Evolutionary conservation across 176 grass and related monocot genomes (phyloP).

Genomic region (Ananas comosus): DNA sequence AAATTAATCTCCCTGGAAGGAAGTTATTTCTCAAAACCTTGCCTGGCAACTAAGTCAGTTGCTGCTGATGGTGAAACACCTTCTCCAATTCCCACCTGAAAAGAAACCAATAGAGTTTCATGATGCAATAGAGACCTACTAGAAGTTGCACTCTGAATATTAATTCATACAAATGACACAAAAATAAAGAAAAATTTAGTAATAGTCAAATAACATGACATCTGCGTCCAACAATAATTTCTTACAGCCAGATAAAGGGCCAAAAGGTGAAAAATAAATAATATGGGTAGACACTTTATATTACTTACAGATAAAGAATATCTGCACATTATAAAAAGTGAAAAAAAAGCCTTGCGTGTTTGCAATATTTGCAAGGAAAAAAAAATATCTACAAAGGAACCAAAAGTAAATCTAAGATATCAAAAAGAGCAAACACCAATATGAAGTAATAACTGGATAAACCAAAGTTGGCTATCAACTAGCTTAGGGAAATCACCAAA

Average conservation of each 20-base stretch:
- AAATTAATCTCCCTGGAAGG: constrained; percentile 1
- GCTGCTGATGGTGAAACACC: constrained; percentile 99
- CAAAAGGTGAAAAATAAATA: background rate
- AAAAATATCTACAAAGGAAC: too few relatives aligned
- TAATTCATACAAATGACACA: background rate
- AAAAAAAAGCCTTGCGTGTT: too few relatives aligned
- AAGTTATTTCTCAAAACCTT: constrained; percentile 21
- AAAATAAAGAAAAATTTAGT: background rate
- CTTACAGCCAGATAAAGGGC: background rate
- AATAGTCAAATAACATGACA: constrained; percentile 1
- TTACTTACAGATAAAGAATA: background rate
- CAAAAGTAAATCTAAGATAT: too few relatives aligned
- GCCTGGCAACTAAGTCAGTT: constrained; percentile 91
- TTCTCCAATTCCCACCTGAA: constrained; percentile 95
- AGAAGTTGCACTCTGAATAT: background rate
- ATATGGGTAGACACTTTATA: background rate
- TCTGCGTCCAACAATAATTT: background rate
- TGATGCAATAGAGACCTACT: background rate
- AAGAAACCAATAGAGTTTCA: constrained; percentile 22
- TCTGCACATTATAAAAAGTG: background rate
- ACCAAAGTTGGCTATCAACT: too few relatives aligned
- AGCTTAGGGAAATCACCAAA: too few relatives aligned
- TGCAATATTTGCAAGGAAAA: too few relatives aligned
- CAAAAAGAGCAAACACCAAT: too few relatives aligned
- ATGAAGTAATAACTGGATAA: too few relatives aligned